Evolutionary conservation across 257 asterid genomes (phyloP).

Genomic region (Solanum peruvianum): DNA sequence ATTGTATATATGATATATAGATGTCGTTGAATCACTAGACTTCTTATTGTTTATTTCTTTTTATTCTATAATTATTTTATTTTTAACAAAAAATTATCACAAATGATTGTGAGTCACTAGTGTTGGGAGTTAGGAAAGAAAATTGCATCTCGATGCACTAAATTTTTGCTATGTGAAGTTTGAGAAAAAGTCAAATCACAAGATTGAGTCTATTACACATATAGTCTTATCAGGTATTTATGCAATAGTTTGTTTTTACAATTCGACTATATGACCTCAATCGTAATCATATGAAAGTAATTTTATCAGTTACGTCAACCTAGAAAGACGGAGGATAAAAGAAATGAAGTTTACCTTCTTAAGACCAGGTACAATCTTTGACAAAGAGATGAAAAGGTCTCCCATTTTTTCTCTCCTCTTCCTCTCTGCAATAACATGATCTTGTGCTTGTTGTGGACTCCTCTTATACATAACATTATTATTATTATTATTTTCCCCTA

Average conservation of each 20-base stretch:
- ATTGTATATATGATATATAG: background rate
- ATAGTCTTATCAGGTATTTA: background rate
- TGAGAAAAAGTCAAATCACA: background rate
- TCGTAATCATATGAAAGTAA: background rate
- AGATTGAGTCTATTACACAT: background rate
- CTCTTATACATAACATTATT: constrained; percentile 1
- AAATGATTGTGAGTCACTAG: no score
- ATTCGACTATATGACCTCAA: background rate
- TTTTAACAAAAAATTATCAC: no score
- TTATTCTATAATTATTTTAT: background rate
- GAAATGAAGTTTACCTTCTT: constrained; percentile 31
- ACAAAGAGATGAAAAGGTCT: constrained; percentile 42
- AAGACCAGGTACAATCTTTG: constrained; percentile 54
- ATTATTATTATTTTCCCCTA: background rate
- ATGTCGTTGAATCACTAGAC: background rate
- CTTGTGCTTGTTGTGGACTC: constrained; percentile 37
- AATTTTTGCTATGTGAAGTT: background rate
- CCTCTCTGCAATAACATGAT: constrained; percentile 53
- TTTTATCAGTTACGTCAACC: background rate
- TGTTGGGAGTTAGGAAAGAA: background rate
- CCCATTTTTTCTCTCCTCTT: constrained; percentile 42
- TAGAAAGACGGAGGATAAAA: background rate
- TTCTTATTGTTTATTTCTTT: background rate
- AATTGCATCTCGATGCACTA: accelerated
- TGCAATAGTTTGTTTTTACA: background rate